Conservation (phyloP, 495 filamentous ascomycete species). For the Podospora pseudoanserina region DNA sequence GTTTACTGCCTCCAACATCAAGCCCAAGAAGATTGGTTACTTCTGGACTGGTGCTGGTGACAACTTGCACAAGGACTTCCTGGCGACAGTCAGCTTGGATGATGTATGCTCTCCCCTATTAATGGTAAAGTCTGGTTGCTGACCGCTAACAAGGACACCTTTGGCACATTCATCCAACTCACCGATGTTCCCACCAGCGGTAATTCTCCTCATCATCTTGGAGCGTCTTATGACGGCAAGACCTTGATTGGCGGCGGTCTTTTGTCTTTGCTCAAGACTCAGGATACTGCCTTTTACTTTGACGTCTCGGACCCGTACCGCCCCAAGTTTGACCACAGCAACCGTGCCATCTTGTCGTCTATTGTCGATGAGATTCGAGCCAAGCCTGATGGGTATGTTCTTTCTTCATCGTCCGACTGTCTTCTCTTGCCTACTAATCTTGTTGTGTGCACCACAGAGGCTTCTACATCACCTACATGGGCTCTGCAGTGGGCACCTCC, state of each 20-base stretch:
- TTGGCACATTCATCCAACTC: constrained; percentile 55
- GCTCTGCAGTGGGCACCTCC: constrained; percentile 51
- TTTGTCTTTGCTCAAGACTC: constrained; percentile 58
- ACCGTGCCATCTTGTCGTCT: constrained; percentile 53
- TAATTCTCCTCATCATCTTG: constrained; percentile 60
- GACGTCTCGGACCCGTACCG: constrained; percentile 56
- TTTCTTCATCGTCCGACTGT: background rate
- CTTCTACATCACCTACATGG: constrained; percentile 58
- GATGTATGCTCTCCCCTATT: constrained; percentile 38
- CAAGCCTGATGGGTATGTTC: constrained; percentile 54
- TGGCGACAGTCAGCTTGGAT: constrained; percentile 58
- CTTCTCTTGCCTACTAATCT: background rate
- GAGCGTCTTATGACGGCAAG: constrained; percentile 56
- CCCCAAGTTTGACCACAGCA: constrained; percentile 56
- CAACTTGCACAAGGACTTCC: constrained; percentile 59
- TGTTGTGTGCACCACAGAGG: constrained; percentile 30
- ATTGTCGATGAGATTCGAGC: constrained; percentile 62
- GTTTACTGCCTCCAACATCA: constrained; percentile 51
- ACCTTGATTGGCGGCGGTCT: constrained; percentile 57
- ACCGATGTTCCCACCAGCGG: constrained; percentile 59
- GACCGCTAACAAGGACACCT: constrained; percentile 46
- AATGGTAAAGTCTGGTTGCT: background rate
- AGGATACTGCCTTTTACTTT: constrained; percentile 64
- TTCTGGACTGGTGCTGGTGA: constrained; percentile 61
- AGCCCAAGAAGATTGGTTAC: constrained; percentile 65